Evolutionary conservation across 1,139 yeast genomes (phyloP), one percentile per base, ranked within the genome.

Genomic region (Suhomyces bribrorum): DNA sequence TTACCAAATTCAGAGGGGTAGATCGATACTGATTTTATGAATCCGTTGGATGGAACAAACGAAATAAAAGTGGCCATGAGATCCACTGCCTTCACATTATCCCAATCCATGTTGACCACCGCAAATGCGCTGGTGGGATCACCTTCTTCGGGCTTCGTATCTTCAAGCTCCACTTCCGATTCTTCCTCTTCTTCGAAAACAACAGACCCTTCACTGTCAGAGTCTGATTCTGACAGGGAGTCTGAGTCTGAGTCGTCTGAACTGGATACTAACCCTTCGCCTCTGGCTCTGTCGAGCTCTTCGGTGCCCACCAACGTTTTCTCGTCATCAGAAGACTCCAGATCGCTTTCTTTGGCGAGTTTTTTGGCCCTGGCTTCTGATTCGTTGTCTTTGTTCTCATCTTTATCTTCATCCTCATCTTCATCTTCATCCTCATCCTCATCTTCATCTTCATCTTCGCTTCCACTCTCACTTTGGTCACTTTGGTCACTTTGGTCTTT

Each of bases 61-160:
- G 96, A 83, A 5, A 81, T 69, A 52, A 94, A 88, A 0, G 97
- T 85, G 5, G 95, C 95, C 86, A 87, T 80, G 48, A 94, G 63
- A 59, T 92, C 98, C 9, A 79, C 81, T 0, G 97, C 86, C 37
- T 81, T 76, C 14, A 94, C 73, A 56, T 92, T 86, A 52, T 94
- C 99, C 98, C 98, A 94, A 58, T 94, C 98, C 77, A 94, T 73
- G 55, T 94, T 94, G 23, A 94, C 98, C 2, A 84, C 96, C 0
- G 98, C 98, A 57, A 94, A 73, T 5, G 86, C 69, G 26, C 69
- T 66, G 0, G 95, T 75, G 20, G 96, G 96, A 2, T 90, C 97
- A 30, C 96, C 95, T 43, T 81, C 83, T 36, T 86, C 92, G 9
- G 94, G 86, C 41, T 78, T 75, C 24, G 67, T 69, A 16, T 73